These are phyloP conservation scores for Aureobasidium sp. DNA, from an alignment of 2,329 filamentous ascomycete species.

Conservation along the genomic window DNA sequence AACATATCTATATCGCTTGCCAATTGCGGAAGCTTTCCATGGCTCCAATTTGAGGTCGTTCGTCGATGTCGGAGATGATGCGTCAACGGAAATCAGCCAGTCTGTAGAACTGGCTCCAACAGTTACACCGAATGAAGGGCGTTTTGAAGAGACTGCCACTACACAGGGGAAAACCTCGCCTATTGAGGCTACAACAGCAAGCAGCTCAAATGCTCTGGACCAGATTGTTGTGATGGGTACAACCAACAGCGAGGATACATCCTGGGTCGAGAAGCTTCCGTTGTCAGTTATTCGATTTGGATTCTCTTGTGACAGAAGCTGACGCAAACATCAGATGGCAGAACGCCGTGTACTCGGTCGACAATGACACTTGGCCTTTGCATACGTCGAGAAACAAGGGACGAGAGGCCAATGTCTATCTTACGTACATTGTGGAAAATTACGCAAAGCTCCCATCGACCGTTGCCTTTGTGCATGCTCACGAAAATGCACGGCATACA, in stretches of 20 bases:
- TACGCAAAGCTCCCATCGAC: constrained; percentile 27
- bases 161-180: not conserved
- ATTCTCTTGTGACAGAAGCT: not conserved
- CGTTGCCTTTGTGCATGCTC: constrained; percentile 23
- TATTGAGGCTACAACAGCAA: not conserved
- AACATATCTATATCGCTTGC: not conserved
- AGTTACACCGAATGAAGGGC: not conserved
- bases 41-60: not conserved
- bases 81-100: not conserved
- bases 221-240: not conserved
- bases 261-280: not conserved
- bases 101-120: not conserved
- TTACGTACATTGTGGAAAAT: constrained; percentile 39
- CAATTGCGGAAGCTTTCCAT: not conserved
- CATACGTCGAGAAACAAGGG: not conserved
- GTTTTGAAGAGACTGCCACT: not conserved
- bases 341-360: not conserved
- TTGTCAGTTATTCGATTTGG: not conserved
- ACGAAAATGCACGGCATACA: constrained; percentile 15
- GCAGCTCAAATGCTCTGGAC: not conserved
- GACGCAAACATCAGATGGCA: not conserved
- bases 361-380: not conserved
- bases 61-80: not conserved
- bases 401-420: constrained; percentile 36
- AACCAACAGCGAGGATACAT: not conserved